Conservation (phyloP, 306 rosid genomes). For the Fagus crenata region DNA sequence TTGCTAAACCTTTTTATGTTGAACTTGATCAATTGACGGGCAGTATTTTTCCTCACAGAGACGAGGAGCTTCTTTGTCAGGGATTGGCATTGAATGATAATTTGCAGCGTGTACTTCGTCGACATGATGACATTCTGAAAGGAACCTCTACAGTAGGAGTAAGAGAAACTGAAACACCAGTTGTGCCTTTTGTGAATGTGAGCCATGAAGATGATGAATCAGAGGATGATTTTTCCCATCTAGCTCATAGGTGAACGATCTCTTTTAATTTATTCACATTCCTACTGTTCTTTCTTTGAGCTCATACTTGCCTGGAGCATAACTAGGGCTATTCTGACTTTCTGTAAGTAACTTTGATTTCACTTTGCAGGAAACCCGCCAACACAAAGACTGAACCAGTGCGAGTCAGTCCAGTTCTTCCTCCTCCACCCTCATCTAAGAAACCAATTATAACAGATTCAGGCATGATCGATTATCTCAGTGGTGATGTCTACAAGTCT, state of each 20-base stretch:
- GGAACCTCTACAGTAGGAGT: conserved; percentile 47
- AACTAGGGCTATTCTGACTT: conserved; percentile 1
- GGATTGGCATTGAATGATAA: conserved; percentile 81
- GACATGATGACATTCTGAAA: conserved; percentile 62
- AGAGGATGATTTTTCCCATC: conserved; percentile 81
- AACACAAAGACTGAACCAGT: conserved; percentile 45
- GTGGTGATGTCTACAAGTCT: conserved; percentile 81
- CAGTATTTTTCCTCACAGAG: conserved; percentile 54
- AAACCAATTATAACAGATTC: conserved; percentile 59
- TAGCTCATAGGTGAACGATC: conserved; percentile 69
- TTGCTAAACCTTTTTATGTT: neutral
- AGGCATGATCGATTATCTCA: conserved; percentile 75
- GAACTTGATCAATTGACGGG: conserved; percentile 20
- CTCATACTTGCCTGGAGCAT: neutral
- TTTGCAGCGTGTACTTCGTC: conserved; percentile 77
- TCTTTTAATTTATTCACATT: conserved; percentile 10
- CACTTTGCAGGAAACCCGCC: conserved; percentile 54
- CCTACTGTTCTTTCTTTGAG: neutral
- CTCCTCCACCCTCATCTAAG: conserved; percentile 82
- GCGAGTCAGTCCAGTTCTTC: conserved; percentile 55
- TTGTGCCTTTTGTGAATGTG: conserved; percentile 66
- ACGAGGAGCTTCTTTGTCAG: conserved; percentile 72
- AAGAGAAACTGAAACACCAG: conserved; percentile 55
- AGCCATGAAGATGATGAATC: conserved; percentile 82
- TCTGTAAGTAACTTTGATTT: conserved; percentile 20